phyloP scores from a whole-genome alignment of 2,329 filamentous ascomycete species.

The Fusarium musae region DNA sequence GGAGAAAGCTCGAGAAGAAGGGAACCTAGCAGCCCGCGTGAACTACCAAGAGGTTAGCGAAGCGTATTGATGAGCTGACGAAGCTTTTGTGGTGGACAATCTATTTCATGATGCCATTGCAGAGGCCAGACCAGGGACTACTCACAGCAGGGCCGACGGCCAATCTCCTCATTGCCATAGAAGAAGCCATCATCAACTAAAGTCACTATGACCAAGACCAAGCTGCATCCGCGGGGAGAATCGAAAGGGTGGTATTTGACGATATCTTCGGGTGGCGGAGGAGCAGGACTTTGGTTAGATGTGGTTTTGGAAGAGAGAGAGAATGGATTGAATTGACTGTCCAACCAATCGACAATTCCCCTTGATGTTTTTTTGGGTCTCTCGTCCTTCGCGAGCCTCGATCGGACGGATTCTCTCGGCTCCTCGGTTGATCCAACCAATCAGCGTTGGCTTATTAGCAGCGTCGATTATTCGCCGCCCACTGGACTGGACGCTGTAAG shows the following conservation, averaged over 20 bases:
- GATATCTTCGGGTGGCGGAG: constrained; percentile 40
- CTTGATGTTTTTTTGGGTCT: constrained; percentile 42
- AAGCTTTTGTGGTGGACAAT: constrained; percentile 24
- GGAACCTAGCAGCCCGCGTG: constrained; percentile 69
- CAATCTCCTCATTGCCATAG: constrained; percentile 72
- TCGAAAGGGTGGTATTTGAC: constrained; percentile 36
- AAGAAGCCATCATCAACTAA: constrained; percentile 65
- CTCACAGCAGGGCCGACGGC: constrained; percentile 66
- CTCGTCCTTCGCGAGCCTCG: constrained; percentile 41
- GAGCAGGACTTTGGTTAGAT: constrained; percentile 43
- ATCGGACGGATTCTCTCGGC: constrained; percentile 46
- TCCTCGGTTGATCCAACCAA: constrained; percentile 52
- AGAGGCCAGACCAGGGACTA: constrained; percentile 42
- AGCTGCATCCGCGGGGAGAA: constrained; percentile 48
- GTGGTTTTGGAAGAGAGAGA: constrained; percentile 30
- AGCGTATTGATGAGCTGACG: constrained; percentile 6
- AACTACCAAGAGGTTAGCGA: constrained; percentile 61
- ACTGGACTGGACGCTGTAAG: constrained; percentile 19
- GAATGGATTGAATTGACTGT: constrained; percentile 15
- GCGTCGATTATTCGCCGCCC: constrained; percentile 27
- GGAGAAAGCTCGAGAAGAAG: constrained; percentile 82
- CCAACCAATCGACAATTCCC: constrained; percentile 42
- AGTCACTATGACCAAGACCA: constrained; percentile 43
- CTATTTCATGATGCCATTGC: constrained; percentile 23
- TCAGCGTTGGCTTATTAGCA: constrained; percentile 47